Evolutionary conservation across 768 basidiomycete species (phyloP), one percentile per base, ranked within the genome.

Genomic region (Tulasnella sp.): DNA sequence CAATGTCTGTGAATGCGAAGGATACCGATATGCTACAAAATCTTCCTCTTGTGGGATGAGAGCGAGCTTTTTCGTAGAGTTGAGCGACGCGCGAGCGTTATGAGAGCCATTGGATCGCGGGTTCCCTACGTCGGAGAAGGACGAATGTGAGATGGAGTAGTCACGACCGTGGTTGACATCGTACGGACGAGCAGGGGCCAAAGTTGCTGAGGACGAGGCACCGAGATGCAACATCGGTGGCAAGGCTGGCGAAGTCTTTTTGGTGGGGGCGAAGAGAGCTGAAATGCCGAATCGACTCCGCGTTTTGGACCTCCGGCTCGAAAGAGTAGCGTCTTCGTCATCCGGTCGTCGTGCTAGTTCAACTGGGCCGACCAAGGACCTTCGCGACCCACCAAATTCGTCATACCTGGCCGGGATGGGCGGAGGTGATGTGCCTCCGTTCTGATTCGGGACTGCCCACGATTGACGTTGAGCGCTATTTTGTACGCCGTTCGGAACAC

Each of bases 21-120:
- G 89, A 69, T 92, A 92, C 42, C 88, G 81, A 68, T 91, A 90
- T 2, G 88, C 86, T 61, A 91, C 82, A 66, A 92, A 91, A 17
- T 90, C 85, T 2, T 79, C 70, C 68, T 89, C 87, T 70, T 87
- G 89, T n/a, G 83, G 77, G n/a, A 92, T 86, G 21, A 87, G 75
- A 64, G 84, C 81, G 88, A 74, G 49, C 81, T 81, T 73, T 82
- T 88, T 58, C 83, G 78, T 17, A 84, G 62, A 60, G 44, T 76
- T 75, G 19, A 81, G 73, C 43, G 61, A 59, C 9, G 68, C 30
- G 70, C 72, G 66, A n/a, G 70, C 67, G 27, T 85, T 83, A 63
- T 76, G 75, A 41, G 71, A 71, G 1, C 60, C 60, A 10, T 75
- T 75, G 52, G 73, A 70, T 46, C 71, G 66, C 66, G 78, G 71